These are phyloP conservation scores for Entomortierella parvispora DNA, from an alignment of 192 early-diverging fungal genomes.

Conservation along the genomic window DNA sequence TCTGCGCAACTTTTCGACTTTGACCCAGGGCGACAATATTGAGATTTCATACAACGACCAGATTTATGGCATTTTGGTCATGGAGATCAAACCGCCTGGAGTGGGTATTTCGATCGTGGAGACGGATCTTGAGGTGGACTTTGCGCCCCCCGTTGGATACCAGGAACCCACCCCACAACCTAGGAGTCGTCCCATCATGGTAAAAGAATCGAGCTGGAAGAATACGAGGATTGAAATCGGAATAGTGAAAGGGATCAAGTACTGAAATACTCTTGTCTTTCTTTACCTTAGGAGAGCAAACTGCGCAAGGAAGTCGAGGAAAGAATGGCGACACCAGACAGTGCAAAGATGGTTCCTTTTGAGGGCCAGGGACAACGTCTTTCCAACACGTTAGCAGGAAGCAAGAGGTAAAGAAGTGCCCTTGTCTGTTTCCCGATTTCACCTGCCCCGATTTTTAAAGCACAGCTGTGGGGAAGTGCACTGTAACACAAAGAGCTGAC, in stretches of 20 bases:
- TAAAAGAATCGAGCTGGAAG: slow-evolving; percentile 2
- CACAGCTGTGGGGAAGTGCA: slow-evolving; percentile 15
- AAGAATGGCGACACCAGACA: slow-evolving; percentile 29
- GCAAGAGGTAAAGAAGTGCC: slow-evolving; percentile 59
- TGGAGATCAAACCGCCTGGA: slow-evolving; percentile 86
- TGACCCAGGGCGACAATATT: slow-evolving; percentile 93
- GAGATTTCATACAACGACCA: slow-evolving; percentile 92
- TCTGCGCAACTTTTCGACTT: slow-evolving; percentile 88
- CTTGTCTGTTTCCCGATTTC: not conserved
- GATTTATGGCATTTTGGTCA: slow-evolving; percentile 88
- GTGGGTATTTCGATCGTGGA: slow-evolving; percentile 94
- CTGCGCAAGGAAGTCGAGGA: slow-evolving; percentile 49
- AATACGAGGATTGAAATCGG: not conserved
- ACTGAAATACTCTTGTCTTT: no score
- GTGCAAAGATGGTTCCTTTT: slow-evolving; percentile 47
- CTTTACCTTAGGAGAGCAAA: slow-evolving; percentile 47
- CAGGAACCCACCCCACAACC: slow-evolving; percentile 76
- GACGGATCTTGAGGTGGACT: slow-evolving; percentile 98
- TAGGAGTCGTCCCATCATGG: slow-evolving; percentile 41
- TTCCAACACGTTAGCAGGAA: slow-evolving; percentile 22
- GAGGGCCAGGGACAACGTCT: slow-evolving; percentile 53
- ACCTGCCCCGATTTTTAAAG: not conserved
- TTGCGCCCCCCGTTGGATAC: slow-evolving; percentile 96
- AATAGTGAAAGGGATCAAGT: no score
- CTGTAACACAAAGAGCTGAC: no score